Base-by-base conservation (phyloP, 306 rosid species). In the Casuarina equisetifolia region DNA sequence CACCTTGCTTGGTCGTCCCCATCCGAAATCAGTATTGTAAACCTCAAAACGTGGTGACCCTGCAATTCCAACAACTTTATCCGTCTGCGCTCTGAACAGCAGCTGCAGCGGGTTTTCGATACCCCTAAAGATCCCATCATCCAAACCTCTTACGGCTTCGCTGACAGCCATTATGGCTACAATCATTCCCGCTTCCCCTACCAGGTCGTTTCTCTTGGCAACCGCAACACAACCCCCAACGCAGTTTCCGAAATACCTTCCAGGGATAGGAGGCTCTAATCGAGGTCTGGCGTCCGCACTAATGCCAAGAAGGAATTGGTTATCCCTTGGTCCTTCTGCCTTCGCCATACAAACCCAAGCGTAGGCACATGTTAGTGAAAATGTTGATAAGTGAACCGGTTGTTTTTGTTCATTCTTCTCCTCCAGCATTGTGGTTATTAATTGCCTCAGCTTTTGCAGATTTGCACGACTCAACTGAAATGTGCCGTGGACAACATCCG, bases 21-120 rank as follows among this genome's bases (percentile, higher is more conserved):
- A 88, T 7, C 92, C 90, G 62, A 88, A 84, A 73, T 88, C 90
- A 20, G 11, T 40, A 0, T 44, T 82, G 35, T 86, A 88, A 15
- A 88, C 77, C 50, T 86, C 82, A 50, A 86, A 80, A 16, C 81
- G 39, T 46, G 91, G 84, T 43, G 91, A 88, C 63, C 90, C 93
- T 0, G 89, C 88, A 2, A 81, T 69, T 35, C 84, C 88, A 0
- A n/a, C n/a, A n/a, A n/a, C n/a, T n/a, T n/a, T n/a, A n/a, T n/a
- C n/a, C n/a, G n/a, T n/a, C n/a, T n/a, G 83, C 2, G 36, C 4
- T n/a, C n/a, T n/a, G 35, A 2, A 35, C 1, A 69, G n/a, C 10
- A 20, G 62, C 15, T 55, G 0, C 3, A 59, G 16, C 73, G 66
- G 67, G 5, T 70, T 75, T 1, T 82, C 83, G 9, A 46, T 81